A percentile compares a stretch with the other conserved stretches of the same genome.
phyloP scores from a whole-genome alignment of 257 asterid species.

The Forsythia viridissima region DNA sequence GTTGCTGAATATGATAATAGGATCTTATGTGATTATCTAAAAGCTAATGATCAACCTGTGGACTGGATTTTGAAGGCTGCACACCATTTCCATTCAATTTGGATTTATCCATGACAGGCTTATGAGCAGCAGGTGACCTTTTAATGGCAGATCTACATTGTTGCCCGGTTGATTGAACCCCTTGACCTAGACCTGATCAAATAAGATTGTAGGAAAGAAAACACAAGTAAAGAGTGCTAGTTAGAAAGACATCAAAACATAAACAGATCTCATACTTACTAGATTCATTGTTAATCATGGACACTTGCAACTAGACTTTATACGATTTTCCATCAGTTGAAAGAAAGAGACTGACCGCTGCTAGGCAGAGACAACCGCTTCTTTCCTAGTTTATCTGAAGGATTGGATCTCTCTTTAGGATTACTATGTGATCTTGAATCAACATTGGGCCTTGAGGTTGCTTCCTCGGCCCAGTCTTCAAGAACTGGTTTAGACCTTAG shows the following conservation, averaged over 20 bases:
- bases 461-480: constrained; percentile 66
- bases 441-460: constrained; percentile 54
- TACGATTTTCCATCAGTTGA: not conserved
- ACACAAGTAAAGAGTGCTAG: not conserved
- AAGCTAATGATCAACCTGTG: constrained; percentile 37
- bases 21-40: constrained; percentile 21
- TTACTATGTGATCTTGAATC: constrained; percentile 74
- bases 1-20: constrained; percentile 29
- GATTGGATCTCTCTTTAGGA: constrained; percentile 77
- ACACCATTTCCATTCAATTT: constrained; percentile 39
- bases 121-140: constrained; percentile 48
- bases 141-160: constrained; percentile 42
- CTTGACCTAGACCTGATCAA: constrained; percentile 52
- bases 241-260: not conserved
- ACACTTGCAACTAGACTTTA: not conserved
- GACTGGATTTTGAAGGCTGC: constrained; percentile 37
- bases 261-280: not conserved
- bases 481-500: constrained; percentile 49
- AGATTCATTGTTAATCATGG: not conserved
- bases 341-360: constrained; percentile 57
- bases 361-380: constrained; percentile 78
- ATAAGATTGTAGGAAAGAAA: constrained; percentile 23
- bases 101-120: constrained; percentile 48
- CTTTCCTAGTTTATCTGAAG: constrained; percentile 66
- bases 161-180: constrained; percentile 47